Evolutionary conservation across 2,329 filamentous ascomycete species (phyloP), one percentile per base, ranked within the genome.

Genomic region (Daldinia eschscholtzii): DNA sequence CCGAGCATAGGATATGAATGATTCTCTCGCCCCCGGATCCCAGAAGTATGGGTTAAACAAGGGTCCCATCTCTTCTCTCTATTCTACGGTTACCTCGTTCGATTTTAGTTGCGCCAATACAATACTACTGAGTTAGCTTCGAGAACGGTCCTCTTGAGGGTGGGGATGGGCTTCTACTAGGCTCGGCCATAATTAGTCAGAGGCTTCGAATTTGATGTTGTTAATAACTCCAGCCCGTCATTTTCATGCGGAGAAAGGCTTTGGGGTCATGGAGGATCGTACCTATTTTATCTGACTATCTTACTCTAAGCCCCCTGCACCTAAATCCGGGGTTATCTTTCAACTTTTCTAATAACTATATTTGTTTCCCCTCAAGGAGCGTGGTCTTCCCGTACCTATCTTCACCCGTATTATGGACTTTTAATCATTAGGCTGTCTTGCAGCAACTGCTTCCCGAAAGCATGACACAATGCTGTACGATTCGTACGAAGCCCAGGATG

Each of bases 401-500:
- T 30, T 61, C 50, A 53, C 41, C 44, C 12, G 58, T 20, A 52
- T 44, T 20, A 65, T 57, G 10, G 35, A 70, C 64, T 62, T 35
- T 18, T 65, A 39, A 59, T 12, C 20, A 61, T 26, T 35, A 35
- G 37, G 41, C 57, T 18, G 15, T 52, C 48, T 61, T 26, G 15
- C 33, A 58, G 20, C 20, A 50, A 39, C 39, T 41, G 35, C 33
- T 57, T 61, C 33, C 41, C n/a, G 18, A 30, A 50, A 52, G 26
- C 37, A 55, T 66, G 64, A 26, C 42, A 62, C 42, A 2, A 71
- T 72, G 70, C 6, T 41, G 15, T 65, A 68, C 61, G 44, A 67
- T 41, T 69, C 58, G 44, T 2, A 44, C 9, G 53, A 74, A 48
- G 72, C 74, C 20, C 62, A 70, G 20, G 61, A 64, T 18, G 71